A percentile compares a stretch with the other conserved stretches of the same genome.
phyloP scores from a whole-genome alignment of 73 alveolate species.

The Paramecium sonneborni region DNA sequence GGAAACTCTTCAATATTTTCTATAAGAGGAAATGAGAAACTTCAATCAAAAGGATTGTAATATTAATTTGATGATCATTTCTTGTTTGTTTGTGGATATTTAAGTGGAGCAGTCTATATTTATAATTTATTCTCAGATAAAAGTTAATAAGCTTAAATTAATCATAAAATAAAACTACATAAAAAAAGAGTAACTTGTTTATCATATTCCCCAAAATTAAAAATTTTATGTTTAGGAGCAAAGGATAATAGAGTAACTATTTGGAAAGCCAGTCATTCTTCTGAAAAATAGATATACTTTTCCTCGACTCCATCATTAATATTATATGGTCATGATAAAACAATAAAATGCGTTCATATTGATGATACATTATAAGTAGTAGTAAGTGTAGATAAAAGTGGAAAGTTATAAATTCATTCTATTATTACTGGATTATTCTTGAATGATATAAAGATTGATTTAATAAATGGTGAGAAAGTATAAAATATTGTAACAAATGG shows the following conservation, averaged over 20 bases:
- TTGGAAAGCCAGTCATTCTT: background rate
- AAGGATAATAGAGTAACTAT: conserved; percentile 43
- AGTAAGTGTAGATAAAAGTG: conserved; percentile 24
- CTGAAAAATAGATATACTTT: background rate
- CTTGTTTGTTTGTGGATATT: conserved; percentile 44
- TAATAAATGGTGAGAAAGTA: background rate
- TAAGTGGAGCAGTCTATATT: conserved; percentile 40
- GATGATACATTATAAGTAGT: background rate
- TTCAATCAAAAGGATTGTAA: background rate
- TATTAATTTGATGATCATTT: conserved; percentile 6
- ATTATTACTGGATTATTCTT: conserved; percentile 13
- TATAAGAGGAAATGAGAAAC: background rate
- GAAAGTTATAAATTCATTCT: background rate
- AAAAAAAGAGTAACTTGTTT: conserved; percentile 22
- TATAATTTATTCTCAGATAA: background rate
- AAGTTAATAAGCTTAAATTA: background rate
- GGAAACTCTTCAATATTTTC: background rate
- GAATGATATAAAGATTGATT: background rate
- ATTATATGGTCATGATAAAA: conserved; percentile 29
- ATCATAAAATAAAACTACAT: background rate
- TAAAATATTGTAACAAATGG: background rate
- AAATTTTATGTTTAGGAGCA: conserved; percentile 26
- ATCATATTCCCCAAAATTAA: background rate
- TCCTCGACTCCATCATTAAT: background rate
- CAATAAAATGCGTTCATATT: background rate